A percentile compares a stretch with the other conserved stretches of the same genome.
phyloP scores from a whole-genome alignment of 192 early-diverging fungal genomes.

The Entophlyctis luteolus region DNA sequence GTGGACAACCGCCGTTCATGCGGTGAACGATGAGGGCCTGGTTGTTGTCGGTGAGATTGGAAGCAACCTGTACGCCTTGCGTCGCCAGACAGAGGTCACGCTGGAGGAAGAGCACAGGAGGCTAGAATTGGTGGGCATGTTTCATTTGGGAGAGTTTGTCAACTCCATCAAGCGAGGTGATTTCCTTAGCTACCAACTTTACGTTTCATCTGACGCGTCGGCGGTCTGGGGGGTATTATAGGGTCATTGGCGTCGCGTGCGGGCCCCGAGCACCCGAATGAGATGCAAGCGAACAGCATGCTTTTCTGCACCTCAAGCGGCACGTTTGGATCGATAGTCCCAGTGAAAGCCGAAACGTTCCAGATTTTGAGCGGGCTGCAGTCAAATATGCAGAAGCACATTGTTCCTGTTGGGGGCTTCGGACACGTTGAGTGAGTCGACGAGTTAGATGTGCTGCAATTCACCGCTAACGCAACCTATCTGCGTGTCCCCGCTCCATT shows the following conservation, averaged over 20 bases:
- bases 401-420: constrained; percentile 58
- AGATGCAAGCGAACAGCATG: constrained; percentile 38
- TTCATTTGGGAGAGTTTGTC: constrained; percentile 76
- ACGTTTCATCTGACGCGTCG: too few species aligned
- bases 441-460: too few species aligned
- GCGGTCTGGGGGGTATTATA: too few species aligned
- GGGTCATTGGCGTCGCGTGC: not conserved
- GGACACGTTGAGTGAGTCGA: constrained; percentile 56
- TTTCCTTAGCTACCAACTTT: too few species aligned
- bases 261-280: not conserved
- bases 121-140: constrained; percentile 62
- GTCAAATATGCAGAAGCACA: constrained; percentile 53
- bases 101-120: constrained; percentile 49
- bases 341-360: constrained; percentile 57
- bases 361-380: constrained; percentile 62
- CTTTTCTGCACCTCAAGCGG: constrained; percentile 79
- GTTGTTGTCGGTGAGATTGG: constrained; percentile 60
- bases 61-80: constrained; percentile 58
- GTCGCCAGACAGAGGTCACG: constrained; percentile 45
- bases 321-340: constrained; percentile 71
- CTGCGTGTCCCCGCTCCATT: not conserved
- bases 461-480: too few species aligned
- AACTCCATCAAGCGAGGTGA: constrained; percentile 75
- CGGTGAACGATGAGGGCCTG: constrained; percentile 51
- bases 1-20: constrained; percentile 59